Conservation (phyloP, 2,329 filamentous ascomycete species). For the Akanthomyces uredinophilus region DNA sequence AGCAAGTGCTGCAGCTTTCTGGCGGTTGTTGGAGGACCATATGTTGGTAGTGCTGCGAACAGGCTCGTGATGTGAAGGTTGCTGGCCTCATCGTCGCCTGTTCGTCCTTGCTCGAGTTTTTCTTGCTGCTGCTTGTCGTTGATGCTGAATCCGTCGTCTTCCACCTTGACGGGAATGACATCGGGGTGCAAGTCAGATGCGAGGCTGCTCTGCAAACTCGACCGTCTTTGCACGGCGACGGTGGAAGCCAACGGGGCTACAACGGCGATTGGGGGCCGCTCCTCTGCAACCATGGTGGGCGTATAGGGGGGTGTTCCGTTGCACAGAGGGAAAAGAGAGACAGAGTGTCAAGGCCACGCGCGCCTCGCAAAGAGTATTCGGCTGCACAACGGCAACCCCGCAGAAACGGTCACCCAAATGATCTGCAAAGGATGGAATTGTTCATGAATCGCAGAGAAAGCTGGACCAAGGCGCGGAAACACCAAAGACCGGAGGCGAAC, state of each 20-base stretch:
- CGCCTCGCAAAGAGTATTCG: background rate
- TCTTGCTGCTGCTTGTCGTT: background rate
- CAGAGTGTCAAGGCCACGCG: background rate
- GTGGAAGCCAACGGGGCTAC: background rate
- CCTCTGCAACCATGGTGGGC: background rate
- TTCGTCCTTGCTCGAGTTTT: background rate
- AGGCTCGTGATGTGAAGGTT: conserved; percentile 1
- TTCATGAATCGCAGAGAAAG: background rate
- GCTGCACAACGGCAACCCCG: background rate
- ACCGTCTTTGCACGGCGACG: background rate
- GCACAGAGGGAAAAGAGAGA: background rate
- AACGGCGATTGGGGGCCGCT: background rate
- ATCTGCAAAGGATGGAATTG: background rate
- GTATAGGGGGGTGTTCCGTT: background rate
- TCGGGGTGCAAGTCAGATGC: background rate
- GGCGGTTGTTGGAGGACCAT: conserved; percentile 69
- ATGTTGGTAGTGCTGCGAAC: conserved; percentile 50
- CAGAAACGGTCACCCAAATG: background rate
- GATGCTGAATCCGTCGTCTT: background rate
- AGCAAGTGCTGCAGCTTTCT: conserved; percentile 59
- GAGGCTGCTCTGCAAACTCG: background rate
- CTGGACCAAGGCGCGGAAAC: background rate
- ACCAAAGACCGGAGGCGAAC: background rate
- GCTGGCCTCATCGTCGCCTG: background rate
- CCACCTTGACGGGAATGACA: background rate